Evolutionary conservation across 805 yeast species (phyloP).

Genomic region (Candida hungchunana): DNA sequence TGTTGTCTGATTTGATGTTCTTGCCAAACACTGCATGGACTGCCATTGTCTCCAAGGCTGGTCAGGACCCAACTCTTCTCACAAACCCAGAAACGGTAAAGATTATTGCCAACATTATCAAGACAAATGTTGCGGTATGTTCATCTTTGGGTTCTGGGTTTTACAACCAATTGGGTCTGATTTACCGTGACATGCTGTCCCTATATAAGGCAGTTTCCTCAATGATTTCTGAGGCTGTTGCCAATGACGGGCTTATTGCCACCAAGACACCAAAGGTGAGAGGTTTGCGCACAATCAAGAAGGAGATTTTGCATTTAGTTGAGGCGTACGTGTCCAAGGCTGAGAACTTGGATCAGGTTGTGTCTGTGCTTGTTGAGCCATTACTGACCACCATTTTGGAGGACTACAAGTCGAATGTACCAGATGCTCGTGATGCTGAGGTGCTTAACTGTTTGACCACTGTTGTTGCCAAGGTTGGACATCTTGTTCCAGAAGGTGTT

Average conservation of each 20-base stretch:
- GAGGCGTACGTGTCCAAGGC: constrained; percentile 89
- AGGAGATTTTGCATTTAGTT: constrained; percentile 83
- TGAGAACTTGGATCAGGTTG: constrained; percentile 77
- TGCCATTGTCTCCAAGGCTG: constrained; percentile 80
- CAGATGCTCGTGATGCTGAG: constrained; percentile 97
- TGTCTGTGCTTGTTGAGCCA: constrained; percentile 76
- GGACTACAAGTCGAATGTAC: constrained; percentile 83
- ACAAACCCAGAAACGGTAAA: constrained; percentile 81
- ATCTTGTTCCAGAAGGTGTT: constrained; percentile 83
- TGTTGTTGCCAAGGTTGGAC: constrained; percentile 82
- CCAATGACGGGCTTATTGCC: constrained; percentile 78
- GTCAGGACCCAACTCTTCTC: constrained; percentile 75
- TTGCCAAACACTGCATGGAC: constrained; percentile 95
- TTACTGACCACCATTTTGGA: constrained; percentile 79
- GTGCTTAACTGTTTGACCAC: constrained; percentile 94
- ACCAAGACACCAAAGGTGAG: constrained; percentile 94
- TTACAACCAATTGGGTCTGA: constrained; percentile 79
- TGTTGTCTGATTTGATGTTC: constrained; percentile 76
- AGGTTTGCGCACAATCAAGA: constrained; percentile 92
- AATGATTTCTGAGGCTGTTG: constrained; percentile 78
- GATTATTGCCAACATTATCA: constrained; percentile 87
- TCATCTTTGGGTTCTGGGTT: constrained; percentile 91
- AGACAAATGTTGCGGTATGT: constrained; percentile 94
- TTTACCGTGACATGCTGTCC: constrained; percentile 85
- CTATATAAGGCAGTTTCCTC: constrained; percentile 84